phyloP scores from a whole-genome alignment of 1,284 basidiomycete species.

The Mrakiaceae sp. region DNA sequence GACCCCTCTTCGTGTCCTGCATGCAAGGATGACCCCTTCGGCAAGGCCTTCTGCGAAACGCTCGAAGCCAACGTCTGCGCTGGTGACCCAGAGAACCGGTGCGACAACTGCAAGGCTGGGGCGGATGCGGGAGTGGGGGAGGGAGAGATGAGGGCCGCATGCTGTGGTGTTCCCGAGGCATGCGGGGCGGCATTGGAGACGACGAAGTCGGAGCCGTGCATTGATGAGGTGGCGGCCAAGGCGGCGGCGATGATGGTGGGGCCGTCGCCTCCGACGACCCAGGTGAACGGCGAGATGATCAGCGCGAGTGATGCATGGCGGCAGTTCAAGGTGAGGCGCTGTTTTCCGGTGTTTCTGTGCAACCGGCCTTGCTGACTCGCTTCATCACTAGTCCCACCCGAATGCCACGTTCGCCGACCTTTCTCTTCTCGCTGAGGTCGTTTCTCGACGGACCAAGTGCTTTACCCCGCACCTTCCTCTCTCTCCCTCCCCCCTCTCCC shows the following conservation, averaged over 20 bases:
- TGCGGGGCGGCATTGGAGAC: background rate
- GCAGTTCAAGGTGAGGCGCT: conserved; percentile 11
- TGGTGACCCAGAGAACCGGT: background rate
- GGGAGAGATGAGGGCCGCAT: conserved; percentile 4
- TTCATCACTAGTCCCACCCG: conserved; percentile 50
- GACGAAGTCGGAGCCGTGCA: no score
- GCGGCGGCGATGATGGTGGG: no score
- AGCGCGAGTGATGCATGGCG: conserved; percentile 13
- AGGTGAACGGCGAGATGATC: background rate
- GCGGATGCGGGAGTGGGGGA: background rate
- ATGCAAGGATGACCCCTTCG: conserved; percentile 63
- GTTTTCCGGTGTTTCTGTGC: background rate
- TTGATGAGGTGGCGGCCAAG: no score
- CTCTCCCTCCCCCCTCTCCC: background rate
- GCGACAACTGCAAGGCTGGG: background rate
- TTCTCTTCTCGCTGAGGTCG: conserved; percentile 63
- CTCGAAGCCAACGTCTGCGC: conserved; percentile 1
- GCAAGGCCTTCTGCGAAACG: conserved; percentile 17
- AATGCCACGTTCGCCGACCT: conserved; percentile 67
- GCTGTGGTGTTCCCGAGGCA: conserved; percentile 15
- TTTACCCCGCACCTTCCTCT: conserved; percentile 45
- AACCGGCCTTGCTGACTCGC: background rate
- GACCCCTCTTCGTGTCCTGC: conserved; percentile 60
- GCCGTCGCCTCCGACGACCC: no score
- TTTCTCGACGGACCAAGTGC: conserved; percentile 62